Conservation (phyloP, 805 yeast species). For the Saturnispora sekii region DNA sequence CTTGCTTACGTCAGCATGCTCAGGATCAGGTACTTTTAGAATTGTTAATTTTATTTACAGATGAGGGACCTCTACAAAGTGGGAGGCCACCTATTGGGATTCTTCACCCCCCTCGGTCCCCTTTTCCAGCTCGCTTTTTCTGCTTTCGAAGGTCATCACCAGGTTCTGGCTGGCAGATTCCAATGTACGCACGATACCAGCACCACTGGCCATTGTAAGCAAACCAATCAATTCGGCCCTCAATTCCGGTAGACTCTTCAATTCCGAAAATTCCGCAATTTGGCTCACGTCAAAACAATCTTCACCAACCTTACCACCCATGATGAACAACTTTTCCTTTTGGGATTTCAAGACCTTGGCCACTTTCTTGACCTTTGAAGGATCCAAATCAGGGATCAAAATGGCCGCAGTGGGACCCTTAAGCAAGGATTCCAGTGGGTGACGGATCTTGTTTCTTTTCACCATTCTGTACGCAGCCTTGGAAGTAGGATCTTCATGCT, state of each 20-base stretch:
- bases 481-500: constrained; percentile 66
- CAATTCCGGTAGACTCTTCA: constrained; percentile 62
- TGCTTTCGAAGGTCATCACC: constrained; percentile 67
- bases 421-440: constrained; percentile 63
- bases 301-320: constrained; percentile 79
- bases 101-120: constrained; percentile 1
- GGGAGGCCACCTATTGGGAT: neutral
- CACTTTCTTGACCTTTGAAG: constrained; percentile 52
- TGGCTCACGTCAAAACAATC: constrained; percentile 42
- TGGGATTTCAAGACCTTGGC: constrained; percentile 51
- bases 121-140: constrained; percentile 27
- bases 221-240: constrained; percentile 79
- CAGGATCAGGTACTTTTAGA: too few relatives aligned
- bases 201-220: constrained; percentile 79
- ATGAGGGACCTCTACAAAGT: neutral
- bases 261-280: constrained; percentile 54
- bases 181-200: constrained; percentile 76
- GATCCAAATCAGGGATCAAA: constrained; percentile 58
- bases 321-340: constrained; percentile 64
- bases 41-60: neutral
- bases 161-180: constrained; percentile 57
- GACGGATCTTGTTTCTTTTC: constrained; percentile 36
- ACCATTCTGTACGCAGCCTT: constrained; percentile 33
- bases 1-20: too few relatives aligned
- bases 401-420: constrained; percentile 83